A percentile compares a stretch with the other conserved stretches of the same genome.
Conservation (phyloP, 1,284 basidiomycete species). For the Coriolopsis trogii region DNA sequence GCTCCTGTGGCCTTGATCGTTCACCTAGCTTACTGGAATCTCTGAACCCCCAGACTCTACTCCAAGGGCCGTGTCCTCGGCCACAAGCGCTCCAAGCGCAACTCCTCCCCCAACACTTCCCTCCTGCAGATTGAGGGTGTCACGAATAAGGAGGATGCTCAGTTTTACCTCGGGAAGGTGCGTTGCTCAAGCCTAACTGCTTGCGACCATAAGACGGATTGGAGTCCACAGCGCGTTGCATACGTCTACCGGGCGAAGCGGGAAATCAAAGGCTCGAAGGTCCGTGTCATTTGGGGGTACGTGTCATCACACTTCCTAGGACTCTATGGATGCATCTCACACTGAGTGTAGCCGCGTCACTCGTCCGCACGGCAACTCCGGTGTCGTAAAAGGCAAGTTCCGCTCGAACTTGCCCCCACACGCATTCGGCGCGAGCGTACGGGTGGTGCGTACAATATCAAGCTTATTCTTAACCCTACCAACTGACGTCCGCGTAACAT, state of each 20-base stretch:
- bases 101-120: conserved; percentile 93
- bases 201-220: too few species aligned
- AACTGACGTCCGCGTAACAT: not conserved
- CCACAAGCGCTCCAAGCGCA: conserved; percentile 98
- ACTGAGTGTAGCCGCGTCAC: conserved; percentile 74
- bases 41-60: conserved; percentile 78
- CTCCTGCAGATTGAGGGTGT: conserved; percentile 98
- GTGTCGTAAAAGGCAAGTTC: conserved; percentile 99
- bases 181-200: too few species aligned
- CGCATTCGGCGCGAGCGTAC: conserved; percentile 93
- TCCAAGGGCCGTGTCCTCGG: conserved; percentile 96
- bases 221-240: conserved; percentile 77
- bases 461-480: not conserved
- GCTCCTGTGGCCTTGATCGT: conserved; percentile 18
- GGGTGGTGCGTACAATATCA: conserved; percentile 70
- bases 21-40: too few species aligned
- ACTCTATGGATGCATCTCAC: not conserved
- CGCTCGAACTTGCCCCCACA: conserved; percentile 94
- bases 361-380: conserved; percentile 92
- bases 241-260: conserved; percentile 98
- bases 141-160: conserved; percentile 89
- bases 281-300: conserved; percentile 97
- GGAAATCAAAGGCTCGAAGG: conserved; percentile 89
- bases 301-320: conserved; percentile 28
- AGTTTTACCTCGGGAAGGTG: conserved; percentile 99